Evolutionary conservation across 257 asterid genomes (phyloP).

Genomic region (Nicotiana noctiflora): DNA sequence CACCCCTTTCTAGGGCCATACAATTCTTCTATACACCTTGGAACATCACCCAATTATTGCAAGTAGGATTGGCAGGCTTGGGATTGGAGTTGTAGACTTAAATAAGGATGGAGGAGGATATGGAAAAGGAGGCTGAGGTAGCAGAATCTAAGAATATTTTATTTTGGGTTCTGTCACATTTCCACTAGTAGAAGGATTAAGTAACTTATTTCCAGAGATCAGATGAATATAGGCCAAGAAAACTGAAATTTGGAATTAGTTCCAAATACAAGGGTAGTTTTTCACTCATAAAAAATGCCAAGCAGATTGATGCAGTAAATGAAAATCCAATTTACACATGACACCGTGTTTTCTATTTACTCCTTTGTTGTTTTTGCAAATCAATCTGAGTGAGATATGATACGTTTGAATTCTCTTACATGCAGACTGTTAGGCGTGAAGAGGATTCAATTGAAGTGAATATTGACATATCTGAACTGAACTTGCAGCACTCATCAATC

Average conservation of each 20-base stretch:
- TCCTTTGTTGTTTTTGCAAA: background rate
- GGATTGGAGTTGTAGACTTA: background rate
- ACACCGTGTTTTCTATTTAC: background rate
- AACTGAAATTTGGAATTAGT: background rate
- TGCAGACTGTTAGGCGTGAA: conserved; percentile 48
- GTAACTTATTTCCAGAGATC: background rate
- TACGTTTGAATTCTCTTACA: background rate
- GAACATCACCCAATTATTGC: background rate
- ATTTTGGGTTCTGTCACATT: background rate
- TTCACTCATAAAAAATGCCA: background rate
- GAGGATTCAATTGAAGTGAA: conserved; percentile 39
- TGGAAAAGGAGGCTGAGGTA: background rate
- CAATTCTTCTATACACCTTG: background rate
- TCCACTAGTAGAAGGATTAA: background rate
- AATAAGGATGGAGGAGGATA: background rate
- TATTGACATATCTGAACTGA: conserved; percentile 54
- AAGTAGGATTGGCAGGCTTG: background rate
- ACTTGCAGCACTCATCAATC: conserved; percentile 27
- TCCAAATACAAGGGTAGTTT: background rate
- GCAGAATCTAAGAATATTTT: background rate
- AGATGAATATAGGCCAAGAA: background rate
- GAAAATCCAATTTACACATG: background rate
- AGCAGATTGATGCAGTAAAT: background rate
- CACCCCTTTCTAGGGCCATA: background rate
- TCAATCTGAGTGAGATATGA: background rate